Percentiles rank a stretch among this genome's conserved stretches.
Evolutionary conservation across 768 basidiomycete species (phyloP).

Genomic region (Fomitopsis pulvina): DNA sequence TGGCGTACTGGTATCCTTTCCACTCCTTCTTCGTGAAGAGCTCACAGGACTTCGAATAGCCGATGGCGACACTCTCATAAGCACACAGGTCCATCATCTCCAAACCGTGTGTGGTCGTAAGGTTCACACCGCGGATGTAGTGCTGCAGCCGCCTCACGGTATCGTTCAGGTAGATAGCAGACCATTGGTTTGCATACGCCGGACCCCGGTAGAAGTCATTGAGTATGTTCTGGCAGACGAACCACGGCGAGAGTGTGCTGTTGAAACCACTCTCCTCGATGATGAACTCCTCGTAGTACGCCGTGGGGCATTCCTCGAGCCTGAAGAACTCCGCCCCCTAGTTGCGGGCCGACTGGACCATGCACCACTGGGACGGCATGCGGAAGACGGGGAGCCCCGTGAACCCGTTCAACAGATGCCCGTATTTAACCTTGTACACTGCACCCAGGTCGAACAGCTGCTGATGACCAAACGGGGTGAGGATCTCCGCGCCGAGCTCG

Average conservation of each 20-base stretch:
- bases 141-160: conserved; percentile 29
- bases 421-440: conserved; percentile 41
- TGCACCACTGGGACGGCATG: conserved; percentile 37
- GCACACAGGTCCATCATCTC: conserved; percentile 34
- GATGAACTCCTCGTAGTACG: conserved; percentile 42
- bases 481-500: conserved; percentile 37
- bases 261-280: conserved; percentile 40
- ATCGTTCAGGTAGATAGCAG: conserved; percentile 31
- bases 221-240: conserved; percentile 24
- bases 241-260: conserved; percentile 40
- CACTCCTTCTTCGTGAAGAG: conserved; percentile 48
- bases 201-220: conserved; percentile 21
- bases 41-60: conserved; percentile 41
- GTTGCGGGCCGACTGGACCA: too few relatives aligned
- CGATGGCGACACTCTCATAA: conserved; percentile 44
- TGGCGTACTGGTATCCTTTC: conserved; percentile 40
- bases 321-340: conserved; percentile 47
- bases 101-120: conserved; percentile 24
- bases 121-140: conserved; percentile 24
- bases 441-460: conserved; percentile 39
- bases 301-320: conserved; percentile 30
- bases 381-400: conserved; percentile 43
- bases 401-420: conserved; percentile 35
- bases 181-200: conserved; percentile 27
- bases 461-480: conserved; percentile 41